Evolutionary conservation across 208 protist species (phyloP).

Genomic region (Trichomonas vaginalis): DNA sequence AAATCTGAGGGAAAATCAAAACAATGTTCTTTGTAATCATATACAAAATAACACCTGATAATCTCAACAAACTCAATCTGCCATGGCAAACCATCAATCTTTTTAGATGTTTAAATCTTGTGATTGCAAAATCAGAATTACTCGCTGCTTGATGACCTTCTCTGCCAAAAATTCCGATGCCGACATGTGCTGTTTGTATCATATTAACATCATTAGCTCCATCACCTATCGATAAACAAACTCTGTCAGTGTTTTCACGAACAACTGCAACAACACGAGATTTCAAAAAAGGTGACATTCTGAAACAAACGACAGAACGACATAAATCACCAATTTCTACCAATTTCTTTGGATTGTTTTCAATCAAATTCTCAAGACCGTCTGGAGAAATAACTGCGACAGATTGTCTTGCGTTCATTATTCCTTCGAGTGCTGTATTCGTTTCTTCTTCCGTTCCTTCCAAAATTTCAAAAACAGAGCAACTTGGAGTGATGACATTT

Average conservation of each 20-base stretch:
- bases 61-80: constrained; percentile 47
- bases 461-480: background rate
- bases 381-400: background rate
- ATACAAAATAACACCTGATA: background rate
- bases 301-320: background rate
- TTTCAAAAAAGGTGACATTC: background rate
- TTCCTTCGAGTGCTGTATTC: background rate
- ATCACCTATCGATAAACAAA: constrained; percentile 72
- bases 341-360: background rate
- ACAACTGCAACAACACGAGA: constrained; percentile 49
- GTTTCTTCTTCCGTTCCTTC: background rate
- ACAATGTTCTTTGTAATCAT: constrained; percentile 21
- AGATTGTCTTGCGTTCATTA: background rate
- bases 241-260: background rate
- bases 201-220: constrained; percentile 92
- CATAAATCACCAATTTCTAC: background rate
- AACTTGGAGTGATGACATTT: constrained; percentile 17
- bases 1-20: constrained; percentile 17
- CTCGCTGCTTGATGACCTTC: constrained; percentile 87
- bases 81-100: constrained; percentile 56
- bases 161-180: constrained; percentile 71
- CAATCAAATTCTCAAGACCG: background rate
- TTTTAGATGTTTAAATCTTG: constrained; percentile 43
- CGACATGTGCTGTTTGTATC: constrained; percentile 70
- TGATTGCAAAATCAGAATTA: constrained; percentile 87